Evolutionary conservation across 257 asterid genomes (phyloP).

Genomic region (Solanum chilense): DNA sequence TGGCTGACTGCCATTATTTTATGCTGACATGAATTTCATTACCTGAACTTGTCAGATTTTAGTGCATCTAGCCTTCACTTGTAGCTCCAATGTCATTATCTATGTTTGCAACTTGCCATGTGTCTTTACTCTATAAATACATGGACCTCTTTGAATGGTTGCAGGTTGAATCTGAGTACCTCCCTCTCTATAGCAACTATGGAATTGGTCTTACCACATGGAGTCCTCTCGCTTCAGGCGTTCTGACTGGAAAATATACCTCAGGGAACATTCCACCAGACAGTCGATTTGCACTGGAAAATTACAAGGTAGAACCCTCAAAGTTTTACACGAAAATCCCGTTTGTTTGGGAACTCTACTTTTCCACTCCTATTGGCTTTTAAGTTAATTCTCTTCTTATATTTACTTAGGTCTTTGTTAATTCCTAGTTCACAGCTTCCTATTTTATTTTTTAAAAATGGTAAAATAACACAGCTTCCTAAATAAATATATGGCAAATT

Average conservation of each 20-base stretch:
- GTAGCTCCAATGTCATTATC: neutral
- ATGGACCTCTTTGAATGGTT: neutral
- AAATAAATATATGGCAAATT: neutral
- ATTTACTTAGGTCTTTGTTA: neutral
- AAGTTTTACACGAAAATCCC: neutral
- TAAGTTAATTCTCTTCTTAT: neutral
- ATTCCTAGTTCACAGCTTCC: neutral
- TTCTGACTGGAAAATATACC: constrained; percentile 78
- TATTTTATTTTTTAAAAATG: neutral
- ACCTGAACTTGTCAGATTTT: neutral
- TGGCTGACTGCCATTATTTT: neutral
- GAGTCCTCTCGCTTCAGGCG: constrained; percentile 99
- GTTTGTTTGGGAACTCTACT: neutral
- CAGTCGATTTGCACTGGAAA: constrained; percentile 86
- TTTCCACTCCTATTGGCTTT: neutral
- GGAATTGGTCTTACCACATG: constrained; percentile 96
- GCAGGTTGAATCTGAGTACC: constrained; percentile 90
- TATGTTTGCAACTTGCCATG: no score
- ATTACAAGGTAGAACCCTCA: constrained; percentile 60
- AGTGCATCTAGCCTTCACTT: neutral
- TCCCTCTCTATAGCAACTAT: constrained; percentile 68
- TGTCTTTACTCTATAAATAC: neutral
- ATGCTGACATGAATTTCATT: neutral
- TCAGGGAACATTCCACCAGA: constrained; percentile 64
- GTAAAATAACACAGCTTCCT: neutral